Percentiles rank a stretch among this genome's conserved stretches.
phyloP scores from a whole-genome alignment of 106 monocot genomes.

The Iris macrosiphon region DNA sequence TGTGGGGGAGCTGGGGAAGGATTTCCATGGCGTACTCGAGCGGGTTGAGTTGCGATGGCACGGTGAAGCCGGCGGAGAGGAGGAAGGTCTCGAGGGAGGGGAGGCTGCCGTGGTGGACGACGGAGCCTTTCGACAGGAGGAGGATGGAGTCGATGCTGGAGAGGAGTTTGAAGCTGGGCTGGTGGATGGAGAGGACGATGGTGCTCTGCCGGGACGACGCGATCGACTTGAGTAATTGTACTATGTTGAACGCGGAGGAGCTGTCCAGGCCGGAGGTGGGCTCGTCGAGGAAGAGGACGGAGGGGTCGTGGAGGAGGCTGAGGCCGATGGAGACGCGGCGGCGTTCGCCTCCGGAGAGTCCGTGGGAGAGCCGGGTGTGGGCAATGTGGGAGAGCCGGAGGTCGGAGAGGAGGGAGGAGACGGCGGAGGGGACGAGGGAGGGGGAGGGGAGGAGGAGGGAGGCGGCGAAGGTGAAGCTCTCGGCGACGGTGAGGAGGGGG shows the following conservation, averaged over 20 bases:
- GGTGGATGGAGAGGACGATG: slow-evolving; percentile 82
- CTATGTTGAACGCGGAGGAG: slow-evolving; percentile 53
- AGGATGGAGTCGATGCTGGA: slow-evolving; percentile 66
- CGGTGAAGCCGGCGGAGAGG: slow-evolving; percentile 38
- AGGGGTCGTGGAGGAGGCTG: slow-evolving; percentile 67
- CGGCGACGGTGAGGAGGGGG: slow-evolving; percentile 78
- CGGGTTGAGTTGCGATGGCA: slow-evolving; percentile 70
- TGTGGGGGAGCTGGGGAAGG: slow-evolving; percentile 39
- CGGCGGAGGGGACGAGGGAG: slow-evolving; percentile 12
- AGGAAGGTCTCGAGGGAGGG: slow-evolving; percentile 53
- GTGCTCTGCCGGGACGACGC: slow-evolving; percentile 39
- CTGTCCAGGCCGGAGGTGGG: slow-evolving; percentile 97
- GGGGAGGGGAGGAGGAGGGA: slow-evolving; percentile 39
- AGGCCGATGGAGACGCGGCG: slow-evolving; percentile 87
- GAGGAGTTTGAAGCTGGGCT: slow-evolving; percentile 75
- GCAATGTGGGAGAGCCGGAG: slow-evolving; percentile 66
- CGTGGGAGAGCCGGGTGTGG: slow-evolving; percentile 48
- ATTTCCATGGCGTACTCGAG: slow-evolving; percentile 88
- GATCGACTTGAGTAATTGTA: slow-evolving; percentile 45
- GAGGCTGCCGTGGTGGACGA: slow-evolving; percentile 70
- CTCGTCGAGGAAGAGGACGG: slow-evolving; percentile 85
- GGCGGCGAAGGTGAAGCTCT: slow-evolving; percentile 77
- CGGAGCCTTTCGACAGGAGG: slow-evolving; percentile 63
- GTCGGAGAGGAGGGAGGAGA: slow-evolving; percentile 47
- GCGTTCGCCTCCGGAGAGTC: slow-evolving; percentile 77